Conservation (phyloP, 2,329 filamentous ascomycete species). For the Trichophaea hybrida region DNA sequence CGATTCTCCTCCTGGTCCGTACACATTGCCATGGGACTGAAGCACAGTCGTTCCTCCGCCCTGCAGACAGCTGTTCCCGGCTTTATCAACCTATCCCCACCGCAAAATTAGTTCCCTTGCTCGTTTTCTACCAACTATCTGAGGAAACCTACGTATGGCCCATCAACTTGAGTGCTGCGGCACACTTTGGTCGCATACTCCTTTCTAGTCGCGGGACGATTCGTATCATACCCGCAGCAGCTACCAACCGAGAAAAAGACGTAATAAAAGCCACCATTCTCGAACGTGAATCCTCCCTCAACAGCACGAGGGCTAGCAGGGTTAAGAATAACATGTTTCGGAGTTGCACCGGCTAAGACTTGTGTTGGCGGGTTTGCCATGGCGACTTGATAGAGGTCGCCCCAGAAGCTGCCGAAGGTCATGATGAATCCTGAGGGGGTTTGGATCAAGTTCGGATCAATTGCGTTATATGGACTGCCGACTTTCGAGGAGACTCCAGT, state of each 20-base stretch:
- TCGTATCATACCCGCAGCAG: conserved; percentile 47
- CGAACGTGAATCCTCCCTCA: conserved; percentile 45
- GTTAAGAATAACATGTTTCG: conserved; percentile 42
- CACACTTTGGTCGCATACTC: conserved; percentile 56
- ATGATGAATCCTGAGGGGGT: conserved; percentile 36
- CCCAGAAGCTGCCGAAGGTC: conserved; percentile 57
- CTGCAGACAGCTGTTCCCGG: conserved; percentile 39
- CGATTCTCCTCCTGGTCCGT: conserved; percentile 52
- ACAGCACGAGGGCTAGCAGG: conserved; percentile 38
- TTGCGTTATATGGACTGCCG: conserved; percentile 42
- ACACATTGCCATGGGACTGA: conserved; percentile 44
- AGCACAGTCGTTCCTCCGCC: conserved; percentile 49
- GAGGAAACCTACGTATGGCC: conserved; percentile 36
- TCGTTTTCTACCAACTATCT: too few species aligned
- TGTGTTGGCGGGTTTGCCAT: conserved; percentile 33
- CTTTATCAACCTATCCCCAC: conserved; percentile 33
- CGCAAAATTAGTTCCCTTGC: too few species aligned
- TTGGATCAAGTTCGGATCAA: conserved; percentile 43
- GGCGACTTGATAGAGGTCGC: conserved; percentile 45
- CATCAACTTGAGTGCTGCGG: conserved; percentile 39
- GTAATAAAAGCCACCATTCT: conserved; percentile 46
- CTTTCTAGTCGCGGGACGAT: conserved; percentile 39
- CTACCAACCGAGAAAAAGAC: conserved; percentile 48
- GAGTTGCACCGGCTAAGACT: conserved; percentile 22
- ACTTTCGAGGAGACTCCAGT: conserved; percentile 38